Evolutionary conservation across 805 yeast genomes (phyloP).

Genomic region (Wickerhamomyces sydowiorum): DNA sequence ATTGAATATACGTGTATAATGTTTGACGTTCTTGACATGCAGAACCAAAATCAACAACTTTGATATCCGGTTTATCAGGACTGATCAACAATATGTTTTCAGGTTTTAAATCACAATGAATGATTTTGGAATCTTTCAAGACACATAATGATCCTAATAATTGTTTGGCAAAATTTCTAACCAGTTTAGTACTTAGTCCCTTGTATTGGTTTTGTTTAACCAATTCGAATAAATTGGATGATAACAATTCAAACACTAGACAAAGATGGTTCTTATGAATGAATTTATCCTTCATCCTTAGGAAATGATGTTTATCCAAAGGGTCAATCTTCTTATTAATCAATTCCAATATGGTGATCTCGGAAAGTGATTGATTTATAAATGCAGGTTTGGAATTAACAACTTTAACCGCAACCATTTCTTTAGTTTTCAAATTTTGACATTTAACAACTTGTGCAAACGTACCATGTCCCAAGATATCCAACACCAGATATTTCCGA

Average conservation of each 20-base stretch:
- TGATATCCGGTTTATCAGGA: conserved; percentile 64
- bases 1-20: conserved; percentile 85
- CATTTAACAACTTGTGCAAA: conserved; percentile 98
- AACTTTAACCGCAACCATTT: conserved; percentile 90
- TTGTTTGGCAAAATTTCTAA: conserved; percentile 74
- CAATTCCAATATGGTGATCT: conserved; percentile 79
- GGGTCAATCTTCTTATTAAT: conserved; percentile 68
- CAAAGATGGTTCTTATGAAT: conserved; percentile 91
- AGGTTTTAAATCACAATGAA: conserved; percentile 96
- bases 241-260: conserved; percentile 83
- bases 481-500: conserved; percentile 81
- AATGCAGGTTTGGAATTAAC: conserved; percentile 90
- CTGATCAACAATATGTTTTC: conserved; percentile 82
- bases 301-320: conserved; percentile 65
- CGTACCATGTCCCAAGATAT: conserved; percentile 92
- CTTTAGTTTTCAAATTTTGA: conserved; percentile 60
- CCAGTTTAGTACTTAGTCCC: conserved; percentile 77
- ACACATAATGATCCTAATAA: conserved; percentile 74
- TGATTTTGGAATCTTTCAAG: conserved; percentile 75
- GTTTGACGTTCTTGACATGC: conserved; percentile 92
- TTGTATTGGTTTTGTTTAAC: conserved; percentile 91
- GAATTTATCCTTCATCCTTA: conserved; percentile 80
- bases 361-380: conserved; percentile 86
- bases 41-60: conserved; percentile 93
- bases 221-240: conserved; percentile 84